Evolutionary conservation across 192 early-diverging fungal species (phyloP).

Genomic region (Podila verticillata): DNA sequence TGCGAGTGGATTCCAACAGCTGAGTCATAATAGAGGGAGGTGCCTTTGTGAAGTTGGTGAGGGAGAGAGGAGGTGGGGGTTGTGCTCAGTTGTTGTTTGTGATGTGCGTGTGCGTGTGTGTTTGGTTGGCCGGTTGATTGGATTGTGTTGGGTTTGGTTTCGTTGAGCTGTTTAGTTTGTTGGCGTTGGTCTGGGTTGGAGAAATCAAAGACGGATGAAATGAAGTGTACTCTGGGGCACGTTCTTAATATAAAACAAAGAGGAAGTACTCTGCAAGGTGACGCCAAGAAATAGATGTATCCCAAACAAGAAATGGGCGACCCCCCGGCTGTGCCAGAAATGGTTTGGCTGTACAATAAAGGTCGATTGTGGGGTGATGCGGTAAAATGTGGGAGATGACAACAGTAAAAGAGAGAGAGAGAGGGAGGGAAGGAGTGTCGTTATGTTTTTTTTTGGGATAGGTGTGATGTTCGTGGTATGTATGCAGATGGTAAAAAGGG

Average conservation of each 20-base stretch:
- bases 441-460: too few species aligned
- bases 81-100: not conserved
- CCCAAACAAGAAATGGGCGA: not conserved
- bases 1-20: slow-evolving; percentile 35
- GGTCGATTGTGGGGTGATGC: not conserved
- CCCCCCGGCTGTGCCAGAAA: not conserved
- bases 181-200: not conserved
- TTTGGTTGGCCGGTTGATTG: not conserved
- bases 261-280: not conserved
- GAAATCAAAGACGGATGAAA: not conserved
- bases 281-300: slow-evolving; percentile 1
- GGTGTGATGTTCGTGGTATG: too few species aligned
- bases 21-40: slow-evolving; percentile 26
- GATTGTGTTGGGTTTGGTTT: not conserved
- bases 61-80: not conserved
- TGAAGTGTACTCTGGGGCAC: not conserved
- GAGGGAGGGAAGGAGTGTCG: not conserved
- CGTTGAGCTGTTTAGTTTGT: not conserved
- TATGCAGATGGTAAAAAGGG: too few species aligned
- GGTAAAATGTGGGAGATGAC: not conserved
- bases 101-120: not conserved
- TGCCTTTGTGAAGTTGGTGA: not conserved
- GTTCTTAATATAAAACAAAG: not conserved
- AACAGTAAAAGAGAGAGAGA: slow-evolving; percentile 1
- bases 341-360: not conserved